These are phyloP conservation scores for Peniophora sp. DNA, from an alignment of 1,284 basidiomycete genomes.

Conservation along the genomic window DNA sequence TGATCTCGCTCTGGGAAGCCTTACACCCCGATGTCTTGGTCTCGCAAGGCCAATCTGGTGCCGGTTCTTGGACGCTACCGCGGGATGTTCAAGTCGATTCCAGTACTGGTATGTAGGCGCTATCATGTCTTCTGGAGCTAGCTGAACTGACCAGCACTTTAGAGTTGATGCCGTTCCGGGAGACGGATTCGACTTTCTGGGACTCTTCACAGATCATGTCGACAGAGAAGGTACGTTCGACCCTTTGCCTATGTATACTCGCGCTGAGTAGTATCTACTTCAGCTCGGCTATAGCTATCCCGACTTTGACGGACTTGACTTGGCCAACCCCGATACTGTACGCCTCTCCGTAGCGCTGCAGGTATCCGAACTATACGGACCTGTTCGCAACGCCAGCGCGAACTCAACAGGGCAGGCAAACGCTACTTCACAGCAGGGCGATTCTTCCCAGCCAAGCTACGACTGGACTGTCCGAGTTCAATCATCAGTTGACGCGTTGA, in stretches of 20 bases:
- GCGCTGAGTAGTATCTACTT: conserved; percentile 2
- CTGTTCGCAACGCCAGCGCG: too few relatives aligned
- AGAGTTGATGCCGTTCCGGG: conserved; percentile 26
- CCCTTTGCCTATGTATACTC: too few relatives aligned
- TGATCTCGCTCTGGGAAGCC: conserved; percentile 35
- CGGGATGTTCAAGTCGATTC: conserved; percentile 20
- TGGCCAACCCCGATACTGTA: conserved; percentile 20
- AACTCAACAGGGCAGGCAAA: too few relatives aligned
- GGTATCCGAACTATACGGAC: conserved; percentile 22
- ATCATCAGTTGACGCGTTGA: conserved; percentile 33
- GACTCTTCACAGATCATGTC: conserved; percentile 16
- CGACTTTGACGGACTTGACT: conserved; percentile 32
- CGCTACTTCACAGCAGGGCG: not conserved
- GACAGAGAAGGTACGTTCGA: not conserved
- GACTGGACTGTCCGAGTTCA: conserved; percentile 36
- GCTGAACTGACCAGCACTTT: not conserved
- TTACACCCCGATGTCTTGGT: conserved; percentile 32
- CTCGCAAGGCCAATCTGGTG: conserved; percentile 19
- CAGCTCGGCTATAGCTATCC: conserved; percentile 35
- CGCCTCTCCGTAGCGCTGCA: conserved; percentile 21
- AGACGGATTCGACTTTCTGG: conserved; percentile 22
- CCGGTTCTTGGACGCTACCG: conserved; percentile 27
- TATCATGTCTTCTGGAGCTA: not conserved
- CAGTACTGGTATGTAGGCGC: conserved; percentile 21
- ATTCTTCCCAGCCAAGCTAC: not conserved